Evolutionary conservation across 352 stramenopile genomes (phyloP).

Genomic region (Hyaloperonospora arabidopsidis): DNA sequence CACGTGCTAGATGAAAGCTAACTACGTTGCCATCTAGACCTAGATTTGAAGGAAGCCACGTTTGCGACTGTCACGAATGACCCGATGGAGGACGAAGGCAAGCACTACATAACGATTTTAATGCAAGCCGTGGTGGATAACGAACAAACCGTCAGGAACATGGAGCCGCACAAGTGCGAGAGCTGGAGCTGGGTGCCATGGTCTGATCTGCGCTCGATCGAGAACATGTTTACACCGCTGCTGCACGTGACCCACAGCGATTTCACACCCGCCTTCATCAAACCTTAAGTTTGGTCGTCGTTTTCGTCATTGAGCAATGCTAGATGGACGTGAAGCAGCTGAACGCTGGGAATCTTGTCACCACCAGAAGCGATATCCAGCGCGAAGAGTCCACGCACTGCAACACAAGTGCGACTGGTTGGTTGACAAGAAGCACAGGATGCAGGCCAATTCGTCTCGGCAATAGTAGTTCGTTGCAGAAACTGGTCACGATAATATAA

Average conservation of each 20-base stretch:
- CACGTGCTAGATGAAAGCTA: not conserved
- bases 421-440: no score
- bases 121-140: conserved; percentile 58
- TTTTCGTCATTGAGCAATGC: no score
- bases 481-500: no score
- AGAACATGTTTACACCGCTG: conserved; percentile 73
- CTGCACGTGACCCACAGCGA: conserved; percentile 53
- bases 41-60: conserved; percentile 42
- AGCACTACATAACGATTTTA: conserved; percentile 85
- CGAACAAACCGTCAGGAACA: conserved; percentile 50
- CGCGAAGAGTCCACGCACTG: no score
- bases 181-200: conserved; percentile 65
- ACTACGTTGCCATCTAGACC: conserved; percentile 28
- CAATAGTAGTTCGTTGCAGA: no score
- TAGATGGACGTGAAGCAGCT: no score
- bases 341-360: no score
- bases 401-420: no score
- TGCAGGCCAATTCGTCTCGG: no score
- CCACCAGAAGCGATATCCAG: no score
- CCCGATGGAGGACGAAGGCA: conserved; percentile 69
- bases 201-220: conserved; percentile 36
- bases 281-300: no score
- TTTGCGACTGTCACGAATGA: conserved; percentile 81
- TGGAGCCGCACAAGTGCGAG: conserved; percentile 80
- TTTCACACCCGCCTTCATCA: conserved; percentile 40